Evolutionary conservation across 306 rosid species (phyloP), one percentile per base, ranked within the genome.

Genomic region (Pueraria montana): DNA sequence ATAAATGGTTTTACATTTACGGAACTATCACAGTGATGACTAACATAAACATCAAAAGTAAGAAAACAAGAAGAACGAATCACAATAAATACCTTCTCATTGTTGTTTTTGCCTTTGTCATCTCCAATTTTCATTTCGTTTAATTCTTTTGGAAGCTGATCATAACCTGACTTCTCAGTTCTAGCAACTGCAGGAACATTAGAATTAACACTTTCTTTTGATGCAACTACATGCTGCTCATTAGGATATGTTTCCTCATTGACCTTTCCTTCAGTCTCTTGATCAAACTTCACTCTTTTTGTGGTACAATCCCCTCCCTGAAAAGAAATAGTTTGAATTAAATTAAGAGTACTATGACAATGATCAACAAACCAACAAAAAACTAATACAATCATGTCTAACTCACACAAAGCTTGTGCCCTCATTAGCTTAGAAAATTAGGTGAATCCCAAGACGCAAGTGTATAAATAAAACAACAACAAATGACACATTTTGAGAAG

Each of bases 71-170:
- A 59, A 24, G 30, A 62, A 61, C 24, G 40, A 73, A 68, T 13
- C 34, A 64, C 21, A 56, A 16, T 3, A 76, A 67, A 40, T 80
- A 95, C 97, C 95, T 92, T 95, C 34, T 90, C 97, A 53, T 86
- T 92, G 76, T 80, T 88, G 81, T 68, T 80, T 85, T 84, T 86
- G 53, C 84, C 63, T 61, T 87, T 92, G 63, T 89, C 92, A 13
- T 95, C 95, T 83, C 72, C 87, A 72, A 95, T 92, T 89, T 80
- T 89, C 97, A 91, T 91, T 80, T 89, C 90, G 38, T 82, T 82
- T 90, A 91, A 75, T 84, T 93, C 97, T 50, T 86, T 89, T 8
- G 97, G 98, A 72, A 91, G 97, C 74, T 91, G 91, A 82, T 93
- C 91, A 76, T 18, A 69, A 86, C 93, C 79, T 40, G 94, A 80